These are phyloP conservation scores for Berkeleyomyces basicola DNA, from an alignment of 2,329 filamentous ascomycete genomes.

Conservation along the genomic window DNA sequence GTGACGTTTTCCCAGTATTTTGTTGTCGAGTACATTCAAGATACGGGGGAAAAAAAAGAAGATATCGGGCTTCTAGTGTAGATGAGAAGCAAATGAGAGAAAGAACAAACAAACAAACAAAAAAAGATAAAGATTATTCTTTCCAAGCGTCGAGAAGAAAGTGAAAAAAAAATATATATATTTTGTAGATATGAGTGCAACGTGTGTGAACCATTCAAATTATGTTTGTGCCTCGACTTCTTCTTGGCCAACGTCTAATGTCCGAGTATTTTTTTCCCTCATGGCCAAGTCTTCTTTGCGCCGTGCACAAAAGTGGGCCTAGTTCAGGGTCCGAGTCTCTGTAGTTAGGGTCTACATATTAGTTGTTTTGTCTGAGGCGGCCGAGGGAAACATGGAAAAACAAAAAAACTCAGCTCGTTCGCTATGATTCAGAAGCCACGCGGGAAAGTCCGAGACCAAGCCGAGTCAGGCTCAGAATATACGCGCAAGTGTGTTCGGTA, in stretches of 20 bases:
- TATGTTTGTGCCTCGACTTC: too few species aligned
- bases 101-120: neutral
- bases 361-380: neutral
- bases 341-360: neutral
- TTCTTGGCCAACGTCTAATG: too few species aligned
- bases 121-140: neutral
- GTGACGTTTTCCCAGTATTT: neutral
- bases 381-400: neutral
- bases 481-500: too few species aligned
- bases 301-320: too few species aligned
- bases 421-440: neutral
- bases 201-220: neutral
- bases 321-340: neutral
- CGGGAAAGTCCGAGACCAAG: neutral
- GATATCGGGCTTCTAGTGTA: neutral
- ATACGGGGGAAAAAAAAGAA: neutral
- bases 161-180: too few species aligned
- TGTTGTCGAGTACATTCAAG: neutral
- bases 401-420: neutral
- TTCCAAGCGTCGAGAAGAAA: too few species aligned
- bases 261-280: too few species aligned
- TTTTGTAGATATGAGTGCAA: neutral
- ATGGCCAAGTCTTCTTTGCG: too few species aligned
- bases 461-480: too few species aligned
- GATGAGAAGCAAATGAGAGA: neutral